phyloP scores from a whole-genome alignment of 2,329 filamentous ascomycete genomes.

The Ceratocystis smalleyi region DNA sequence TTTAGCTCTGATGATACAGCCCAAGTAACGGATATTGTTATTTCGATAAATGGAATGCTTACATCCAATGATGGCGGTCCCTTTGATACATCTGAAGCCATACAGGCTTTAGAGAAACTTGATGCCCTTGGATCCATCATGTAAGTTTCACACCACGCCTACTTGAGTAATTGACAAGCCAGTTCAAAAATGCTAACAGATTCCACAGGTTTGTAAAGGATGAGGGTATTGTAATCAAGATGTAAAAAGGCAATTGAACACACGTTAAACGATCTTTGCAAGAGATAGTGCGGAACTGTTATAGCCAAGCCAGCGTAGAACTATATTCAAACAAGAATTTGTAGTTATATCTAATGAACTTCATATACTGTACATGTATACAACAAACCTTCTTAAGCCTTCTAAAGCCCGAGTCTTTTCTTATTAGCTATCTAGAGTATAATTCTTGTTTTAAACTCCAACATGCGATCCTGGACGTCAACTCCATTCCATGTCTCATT shows the following conservation, averaged over 20 bases:
- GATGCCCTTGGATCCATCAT: slow-evolving; percentile 59
- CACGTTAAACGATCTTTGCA: background rate
- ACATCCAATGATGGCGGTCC: slow-evolving; percentile 35
- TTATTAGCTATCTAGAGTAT: background rate
- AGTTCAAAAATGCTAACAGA: background rate
- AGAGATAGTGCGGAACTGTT: background rate
- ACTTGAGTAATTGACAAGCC: background rate
- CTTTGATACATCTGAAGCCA: slow-evolving; percentile 59
- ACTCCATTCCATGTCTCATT: slow-evolving; percentile 48
- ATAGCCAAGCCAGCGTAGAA: background rate
- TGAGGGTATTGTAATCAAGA: slow-evolving; percentile 55
- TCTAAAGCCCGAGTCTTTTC: no score
- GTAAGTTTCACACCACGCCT: slow-evolving; percentile 38
- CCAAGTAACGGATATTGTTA: slow-evolving; percentile 56
- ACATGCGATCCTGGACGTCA: slow-evolving; percentile 36
- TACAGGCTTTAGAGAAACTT: slow-evolving; percentile 63
- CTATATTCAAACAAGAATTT: background rate
- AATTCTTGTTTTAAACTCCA: slow-evolving; percentile 27
- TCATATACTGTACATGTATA: background rate
- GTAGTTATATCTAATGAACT: background rate
- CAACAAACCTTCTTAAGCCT: background rate
- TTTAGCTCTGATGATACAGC: slow-evolving; percentile 71
- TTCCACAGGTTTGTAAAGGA: slow-evolving; percentile 35
- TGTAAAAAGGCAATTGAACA: slow-evolving; percentile 28
- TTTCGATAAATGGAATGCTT: slow-evolving; percentile 62